These are phyloP conservation scores for Colletotrichum aenigma DNA, from an alignment of 2,329 filamentous ascomycete species.

Conservation along the genomic window DNA sequence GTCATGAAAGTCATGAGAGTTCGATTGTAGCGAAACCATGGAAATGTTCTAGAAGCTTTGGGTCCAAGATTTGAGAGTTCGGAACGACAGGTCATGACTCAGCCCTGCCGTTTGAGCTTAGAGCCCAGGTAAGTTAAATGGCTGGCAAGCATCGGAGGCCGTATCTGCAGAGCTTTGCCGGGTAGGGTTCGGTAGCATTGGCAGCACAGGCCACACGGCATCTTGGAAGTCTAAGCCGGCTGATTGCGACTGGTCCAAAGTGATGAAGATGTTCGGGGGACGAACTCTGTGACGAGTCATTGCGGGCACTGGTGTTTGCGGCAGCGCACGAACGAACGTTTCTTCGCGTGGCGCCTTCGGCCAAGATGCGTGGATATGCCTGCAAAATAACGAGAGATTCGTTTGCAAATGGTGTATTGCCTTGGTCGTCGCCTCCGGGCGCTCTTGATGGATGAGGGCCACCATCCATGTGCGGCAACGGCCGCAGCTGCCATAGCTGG, in stretches of 20 bases:
- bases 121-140: background rate
- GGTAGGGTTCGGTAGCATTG: background rate
- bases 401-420: background rate
- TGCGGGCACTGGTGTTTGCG: background rate
- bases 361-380: background rate
- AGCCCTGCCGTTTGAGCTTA: conserved; percentile 11
- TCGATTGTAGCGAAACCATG: background rate
- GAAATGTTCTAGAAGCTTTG: conserved; percentile 17
- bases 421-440: background rate
- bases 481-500: background rate
- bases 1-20: background rate
- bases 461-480: background rate
- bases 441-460: background rate
- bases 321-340: conserved; percentile 1
- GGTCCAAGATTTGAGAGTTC: background rate
- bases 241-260: conserved; percentile 16
- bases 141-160: background rate
- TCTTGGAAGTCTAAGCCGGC: conserved; percentile 9
- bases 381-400: background rate
- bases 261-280: conserved; percentile 15
- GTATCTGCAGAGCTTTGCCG: background rate
- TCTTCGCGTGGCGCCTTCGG: background rate
- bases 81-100: conserved; percentile 16
- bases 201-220: conserved; percentile 12
- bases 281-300: conserved; percentile 17